Conservation (phyloP, 108 stramenopile genomes). For the Stephanodiscus triporus region DNA sequence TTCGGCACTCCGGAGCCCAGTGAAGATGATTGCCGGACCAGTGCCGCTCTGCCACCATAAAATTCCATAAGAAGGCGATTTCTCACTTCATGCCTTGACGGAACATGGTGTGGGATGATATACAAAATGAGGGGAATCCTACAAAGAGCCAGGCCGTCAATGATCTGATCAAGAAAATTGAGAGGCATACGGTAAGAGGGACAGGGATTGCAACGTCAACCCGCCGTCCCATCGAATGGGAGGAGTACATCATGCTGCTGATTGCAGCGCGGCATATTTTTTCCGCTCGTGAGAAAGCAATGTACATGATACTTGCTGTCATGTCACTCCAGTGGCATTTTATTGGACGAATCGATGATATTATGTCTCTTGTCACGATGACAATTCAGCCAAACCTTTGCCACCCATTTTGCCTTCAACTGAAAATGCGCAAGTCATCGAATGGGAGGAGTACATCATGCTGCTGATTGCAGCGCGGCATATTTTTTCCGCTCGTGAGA, state of each 20-base stretch:
- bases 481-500: too few species aligned
- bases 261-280: background rate
- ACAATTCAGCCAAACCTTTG: background rate
- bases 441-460: too few species aligned
- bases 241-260: constrained; percentile 5
- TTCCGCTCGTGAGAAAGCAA: background rate
- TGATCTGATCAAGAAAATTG: background rate
- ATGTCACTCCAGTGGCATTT: constrained; percentile 10
- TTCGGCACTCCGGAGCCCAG: constrained; percentile 17
- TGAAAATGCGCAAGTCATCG: constrained; percentile 13
- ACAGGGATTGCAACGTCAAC: constrained; percentile 2
- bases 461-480: too few species aligned
- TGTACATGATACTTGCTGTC: background rate
- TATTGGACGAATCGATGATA: background rate
- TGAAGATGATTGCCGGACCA: background rate
- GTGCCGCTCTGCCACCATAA: constrained; percentile 5
- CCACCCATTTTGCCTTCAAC: background rate
- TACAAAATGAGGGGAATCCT: constrained; percentile 8
- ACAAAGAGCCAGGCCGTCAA: background rate
- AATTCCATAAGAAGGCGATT: constrained; percentile 15
- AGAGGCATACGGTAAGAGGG: constrained; percentile 15
- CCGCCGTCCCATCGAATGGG: constrained; percentile 13
- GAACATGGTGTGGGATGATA: background rate
- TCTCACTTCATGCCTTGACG: constrained; percentile 16
- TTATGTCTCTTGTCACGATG: background rate